Conservation (phyloP, 1,284 basidiomycete genomes). For the Rhodotorula sp. region DNA sequence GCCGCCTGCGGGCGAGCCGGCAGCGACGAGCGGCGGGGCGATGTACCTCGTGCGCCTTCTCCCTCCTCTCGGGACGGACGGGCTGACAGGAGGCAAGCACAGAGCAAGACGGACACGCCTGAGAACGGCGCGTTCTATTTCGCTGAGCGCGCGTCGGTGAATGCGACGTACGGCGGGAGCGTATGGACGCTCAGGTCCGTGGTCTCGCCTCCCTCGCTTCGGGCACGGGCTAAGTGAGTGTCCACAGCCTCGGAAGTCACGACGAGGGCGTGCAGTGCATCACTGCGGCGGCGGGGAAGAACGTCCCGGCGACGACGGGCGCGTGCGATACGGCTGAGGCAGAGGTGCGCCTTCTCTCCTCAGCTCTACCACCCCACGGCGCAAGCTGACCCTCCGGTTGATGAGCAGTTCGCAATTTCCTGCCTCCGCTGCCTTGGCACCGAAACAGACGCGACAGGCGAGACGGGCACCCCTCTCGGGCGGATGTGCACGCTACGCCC, state of each 20-base stretch:
- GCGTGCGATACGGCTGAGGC: background rate
- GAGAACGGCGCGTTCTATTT: slow-evolving; percentile 6
- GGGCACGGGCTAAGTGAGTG: background rate
- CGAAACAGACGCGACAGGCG: background rate
- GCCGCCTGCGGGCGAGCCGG: background rate
- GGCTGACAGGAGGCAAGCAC: background rate
- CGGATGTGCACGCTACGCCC: background rate
- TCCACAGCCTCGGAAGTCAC: background rate
- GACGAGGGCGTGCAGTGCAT: slow-evolving; percentile 4
- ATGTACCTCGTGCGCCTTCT: background rate
- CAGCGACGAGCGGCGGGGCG: background rate
- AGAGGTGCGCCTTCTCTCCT: background rate
- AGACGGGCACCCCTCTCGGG: background rate
- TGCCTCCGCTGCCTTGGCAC: background rate
- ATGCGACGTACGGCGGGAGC: background rate
- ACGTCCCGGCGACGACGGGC: background rate
- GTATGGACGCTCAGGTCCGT: background rate
- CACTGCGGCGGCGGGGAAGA: background rate
- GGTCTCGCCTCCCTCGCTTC: background rate
- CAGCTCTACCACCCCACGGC: background rate
- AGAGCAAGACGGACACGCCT: slow-evolving; percentile 10
- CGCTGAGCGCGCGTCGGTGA: background rate
- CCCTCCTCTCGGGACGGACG: too few relatives aligned
- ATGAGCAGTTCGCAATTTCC: slow-evolving; percentile 4
- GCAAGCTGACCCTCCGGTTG: background rate